Conservation (phyloP, 192 early-diverging fungal genomes). For the Coemansia sp. region DNA sequence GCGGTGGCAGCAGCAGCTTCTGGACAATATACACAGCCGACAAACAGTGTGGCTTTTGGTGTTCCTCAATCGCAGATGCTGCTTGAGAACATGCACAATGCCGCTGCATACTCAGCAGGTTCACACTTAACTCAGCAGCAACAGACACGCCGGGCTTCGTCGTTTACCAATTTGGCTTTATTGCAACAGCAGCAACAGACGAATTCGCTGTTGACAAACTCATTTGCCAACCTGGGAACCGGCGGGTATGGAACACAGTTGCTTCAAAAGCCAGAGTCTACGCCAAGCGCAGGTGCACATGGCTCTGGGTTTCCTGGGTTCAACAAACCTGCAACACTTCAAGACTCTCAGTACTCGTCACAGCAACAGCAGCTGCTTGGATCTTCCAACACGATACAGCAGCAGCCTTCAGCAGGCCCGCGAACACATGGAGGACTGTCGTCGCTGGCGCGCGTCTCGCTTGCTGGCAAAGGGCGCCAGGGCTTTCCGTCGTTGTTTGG, state of each 20-base stretch:
- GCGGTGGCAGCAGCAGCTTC: slow-evolving; percentile 32
- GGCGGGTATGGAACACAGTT: slow-evolving; percentile 3
- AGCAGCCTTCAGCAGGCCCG: slow-evolving; percentile 9
- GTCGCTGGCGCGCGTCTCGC: slow-evolving; percentile 13
- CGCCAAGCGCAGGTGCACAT: background rate
- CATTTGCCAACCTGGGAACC: slow-evolving; percentile 8
- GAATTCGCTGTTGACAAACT: slow-evolving; percentile 2
- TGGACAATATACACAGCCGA: slow-evolving; percentile 27
- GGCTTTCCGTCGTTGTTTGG: slow-evolving; percentile 7
- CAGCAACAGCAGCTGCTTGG: slow-evolving; percentile 16
- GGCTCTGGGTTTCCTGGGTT: slow-evolving; percentile 1
- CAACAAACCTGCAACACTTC: background rate
- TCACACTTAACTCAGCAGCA: slow-evolving; percentile 10
- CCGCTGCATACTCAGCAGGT: background rate
- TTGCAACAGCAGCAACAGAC: slow-evolving; percentile 12
- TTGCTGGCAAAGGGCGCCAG: slow-evolving; percentile 16
- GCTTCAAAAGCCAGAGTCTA: slow-evolving; percentile 11
- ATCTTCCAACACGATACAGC: slow-evolving; percentile 10
- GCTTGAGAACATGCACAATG: slow-evolving; percentile 11
- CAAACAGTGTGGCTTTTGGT: slow-evolving; percentile 13
- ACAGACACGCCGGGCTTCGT: slow-evolving; percentile 29
- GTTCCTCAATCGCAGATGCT: slow-evolving; percentile 25
- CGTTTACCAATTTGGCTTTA: slow-evolving; percentile 31
- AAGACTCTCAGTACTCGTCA: background rate
- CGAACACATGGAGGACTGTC: slow-evolving; percentile 16